Evolutionary conservation across 352 stramenopile species (phyloP).

Genomic region (Phytopythium mirpurense): DNA sequence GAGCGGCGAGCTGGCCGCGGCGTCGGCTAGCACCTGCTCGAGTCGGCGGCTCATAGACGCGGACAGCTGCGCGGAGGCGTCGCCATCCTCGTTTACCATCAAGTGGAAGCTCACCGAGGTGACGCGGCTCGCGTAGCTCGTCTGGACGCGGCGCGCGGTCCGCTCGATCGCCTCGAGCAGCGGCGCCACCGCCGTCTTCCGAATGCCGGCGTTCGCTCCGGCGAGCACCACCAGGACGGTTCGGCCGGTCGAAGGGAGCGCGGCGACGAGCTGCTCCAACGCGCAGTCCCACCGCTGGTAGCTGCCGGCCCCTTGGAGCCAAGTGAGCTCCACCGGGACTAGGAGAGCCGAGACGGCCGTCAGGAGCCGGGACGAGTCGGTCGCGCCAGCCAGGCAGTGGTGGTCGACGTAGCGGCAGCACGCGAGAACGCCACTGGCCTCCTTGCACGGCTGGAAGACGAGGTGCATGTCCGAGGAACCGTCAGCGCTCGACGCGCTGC

Average conservation of each 20-base stretch:
- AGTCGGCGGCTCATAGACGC: slow-evolving; percentile 21
- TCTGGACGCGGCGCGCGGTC: slow-evolving; percentile 23
- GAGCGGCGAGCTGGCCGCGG: slow-evolving; percentile 5
- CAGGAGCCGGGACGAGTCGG: slow-evolving; percentile 20
- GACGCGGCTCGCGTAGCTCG: slow-evolving; percentile 13
- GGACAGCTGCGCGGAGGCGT: slow-evolving; percentile 5
- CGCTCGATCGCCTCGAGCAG: slow-evolving; percentile 21
- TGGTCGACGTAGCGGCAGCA: slow-evolving; percentile 63
- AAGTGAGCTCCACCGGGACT: slow-evolving; percentile 47
- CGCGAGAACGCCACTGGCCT: slow-evolving; percentile 23
- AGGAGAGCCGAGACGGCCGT: slow-evolving; percentile 44
- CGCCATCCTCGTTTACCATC: slow-evolving; percentile 4
- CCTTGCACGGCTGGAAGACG: slow-evolving; percentile 14
- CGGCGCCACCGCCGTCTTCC: slow-evolving; percentile 11
- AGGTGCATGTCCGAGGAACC: slow-evolving; percentile 20
- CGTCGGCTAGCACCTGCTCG: slow-evolving; percentile 16
- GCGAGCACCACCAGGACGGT: slow-evolving; percentile 37
- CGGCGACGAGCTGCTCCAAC: slow-evolving; percentile 25
- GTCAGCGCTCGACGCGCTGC: slow-evolving; percentile 16
- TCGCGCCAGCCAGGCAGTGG: slow-evolving; percentile 13
- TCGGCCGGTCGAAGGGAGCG: slow-evolving; percentile 23
- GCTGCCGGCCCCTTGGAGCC: slow-evolving; percentile 24
- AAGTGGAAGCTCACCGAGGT: slow-evolving; percentile 22
- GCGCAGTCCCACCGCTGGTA: slow-evolving; percentile 36
- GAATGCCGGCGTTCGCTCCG: slow-evolving; percentile 26